Percentiles rank a stretch among this genome's conserved stretches.
These are phyloP conservation scores for Stagonosporopsis chrysanthemi DNA, from an alignment of 2,329 filamentous ascomycete species.

Conservation along the genomic window DNA sequence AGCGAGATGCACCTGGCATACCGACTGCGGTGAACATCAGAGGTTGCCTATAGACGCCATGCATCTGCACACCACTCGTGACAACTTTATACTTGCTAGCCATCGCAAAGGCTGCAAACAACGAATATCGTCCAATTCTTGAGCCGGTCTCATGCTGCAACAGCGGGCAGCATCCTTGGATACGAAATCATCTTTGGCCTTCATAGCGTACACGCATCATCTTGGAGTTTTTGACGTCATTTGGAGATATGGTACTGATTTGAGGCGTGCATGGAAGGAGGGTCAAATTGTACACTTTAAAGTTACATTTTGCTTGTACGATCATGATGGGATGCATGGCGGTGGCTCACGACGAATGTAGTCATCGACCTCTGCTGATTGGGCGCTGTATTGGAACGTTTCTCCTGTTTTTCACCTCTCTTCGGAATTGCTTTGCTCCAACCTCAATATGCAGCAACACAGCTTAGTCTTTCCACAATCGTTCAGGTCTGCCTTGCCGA, in stretches of 20 bases:
- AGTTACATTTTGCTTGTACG: constrained; percentile 31
- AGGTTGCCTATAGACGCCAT: constrained; percentile 7
- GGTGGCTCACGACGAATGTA: constrained; percentile 25
- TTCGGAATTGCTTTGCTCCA: background rate
- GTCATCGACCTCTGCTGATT: constrained; percentile 27
- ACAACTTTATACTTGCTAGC: background rate
- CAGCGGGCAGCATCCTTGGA: constrained; percentile 20
- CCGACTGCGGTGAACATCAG: constrained; percentile 20
- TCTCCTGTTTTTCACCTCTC: background rate
- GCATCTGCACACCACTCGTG: constrained; percentile 2
- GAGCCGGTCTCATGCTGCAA: constrained; percentile 33
- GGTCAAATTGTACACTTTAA: constrained; percentile 11
- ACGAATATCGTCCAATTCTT: constrained; percentile 26
- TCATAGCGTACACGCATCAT: constrained; percentile 28
- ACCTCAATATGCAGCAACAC: background rate
- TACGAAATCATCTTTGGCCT: constrained; percentile 14
- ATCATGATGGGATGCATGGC: constrained; percentile 28
- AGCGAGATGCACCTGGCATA: constrained; percentile 34
- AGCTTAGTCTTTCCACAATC: constrained; percentile 6
- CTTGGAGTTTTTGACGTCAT: constrained; percentile 35
- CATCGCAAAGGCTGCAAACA: background rate
- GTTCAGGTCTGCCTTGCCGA: constrained; percentile 3
- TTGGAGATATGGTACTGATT: constrained; percentile 22
- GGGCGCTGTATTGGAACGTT: constrained; percentile 17
- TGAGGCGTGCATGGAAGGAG: constrained; percentile 23